Base-by-base conservation (phyloP, 305 asterid genomes). In the Ajuga reptans region DNA sequence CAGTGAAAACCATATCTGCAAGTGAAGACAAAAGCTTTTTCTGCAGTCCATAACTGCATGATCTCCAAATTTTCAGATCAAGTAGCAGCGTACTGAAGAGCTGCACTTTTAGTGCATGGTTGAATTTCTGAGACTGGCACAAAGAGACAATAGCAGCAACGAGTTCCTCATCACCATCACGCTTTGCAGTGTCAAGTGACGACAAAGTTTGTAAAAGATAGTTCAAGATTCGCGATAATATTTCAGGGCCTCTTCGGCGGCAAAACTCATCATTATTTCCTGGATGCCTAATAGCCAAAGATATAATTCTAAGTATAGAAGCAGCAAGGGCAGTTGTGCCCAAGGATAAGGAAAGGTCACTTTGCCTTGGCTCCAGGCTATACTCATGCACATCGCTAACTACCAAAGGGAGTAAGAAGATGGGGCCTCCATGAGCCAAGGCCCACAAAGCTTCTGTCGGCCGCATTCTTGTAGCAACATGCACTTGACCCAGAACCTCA, bases 401-500 rank as follows among this genome's bases (percentile, higher is more conserved):
- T 42, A 81, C 87, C 79, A 93, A 69, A n/a, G 99, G 99, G 76
- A 93, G 96, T 79, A 93, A 84, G 81, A 89, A 84, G 79, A 90
- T 79, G 36, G 99, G 97, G 42, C 97, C 99, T 65, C 99, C 97
- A 79, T 86, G 86, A 45, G 97, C 96, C 88, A 90, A 78, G 76
- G 96, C 95, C 99, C 99, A 93, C 68, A 93, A 80, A 74, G 99
- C 92, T 82, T 93, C 97, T 14, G 86, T 72, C 18, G 98, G 96
- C 18, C 98, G 88, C 88, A 87, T 86, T 84, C 97, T 88, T 75
- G 84, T 82, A 69, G 98, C 96, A 74, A 90, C 97, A 64, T 90
- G 91, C 67, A 92, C 97, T 84, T 92, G 97, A 78, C 98, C 99
- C 68, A 93, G 97, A 80, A 93, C 96, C 85, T 93, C 99, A 45